phyloP scores from a whole-genome alignment of 306 rosid species.

The Luffa aegyptiaca region DNA sequence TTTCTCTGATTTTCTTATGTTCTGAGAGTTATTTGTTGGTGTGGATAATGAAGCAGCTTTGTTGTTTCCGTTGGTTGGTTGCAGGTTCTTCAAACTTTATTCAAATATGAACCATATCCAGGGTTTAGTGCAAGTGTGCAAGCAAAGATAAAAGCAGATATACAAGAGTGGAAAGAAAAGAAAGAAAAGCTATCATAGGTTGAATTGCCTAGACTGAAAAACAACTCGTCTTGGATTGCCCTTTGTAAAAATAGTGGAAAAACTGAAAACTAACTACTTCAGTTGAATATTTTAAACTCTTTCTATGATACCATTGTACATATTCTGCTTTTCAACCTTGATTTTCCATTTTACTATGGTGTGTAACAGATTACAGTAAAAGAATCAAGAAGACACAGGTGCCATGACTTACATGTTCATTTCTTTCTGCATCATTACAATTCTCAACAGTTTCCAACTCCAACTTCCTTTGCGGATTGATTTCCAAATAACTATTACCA shows the following conservation, averaged over 20 bases:
- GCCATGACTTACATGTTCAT: background rate
- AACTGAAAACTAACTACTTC: background rate
- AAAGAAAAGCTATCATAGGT: constrained; percentile 36
- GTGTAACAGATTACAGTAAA: background rate
- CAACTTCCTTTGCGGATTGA: constrained; percentile 4
- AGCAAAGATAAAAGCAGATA: constrained; percentile 40
- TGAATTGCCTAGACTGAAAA: background rate
- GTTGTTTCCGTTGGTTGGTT: constrained; percentile 1
- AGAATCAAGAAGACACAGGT: background rate
- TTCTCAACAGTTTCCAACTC: background rate
- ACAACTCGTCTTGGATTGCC: background rate
- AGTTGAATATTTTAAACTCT: background rate
- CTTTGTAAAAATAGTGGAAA: background rate
- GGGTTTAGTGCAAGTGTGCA: constrained; percentile 57
- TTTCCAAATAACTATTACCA: constrained; percentile 39
- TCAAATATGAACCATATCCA: constrained; percentile 76
- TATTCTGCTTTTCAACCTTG: background rate
- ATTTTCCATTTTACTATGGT: background rate
- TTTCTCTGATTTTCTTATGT: background rate
- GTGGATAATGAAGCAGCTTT: background rate
- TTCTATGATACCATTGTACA: background rate
- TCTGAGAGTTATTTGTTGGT: background rate
- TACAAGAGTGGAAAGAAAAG: constrained; percentile 56
- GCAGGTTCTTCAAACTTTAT: constrained; percentile 40
- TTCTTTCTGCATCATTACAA: background rate